phyloP scores from a whole-genome alignment of 768 basidiomycete genomes.

The Sporobolomyces phaffii region DNA sequence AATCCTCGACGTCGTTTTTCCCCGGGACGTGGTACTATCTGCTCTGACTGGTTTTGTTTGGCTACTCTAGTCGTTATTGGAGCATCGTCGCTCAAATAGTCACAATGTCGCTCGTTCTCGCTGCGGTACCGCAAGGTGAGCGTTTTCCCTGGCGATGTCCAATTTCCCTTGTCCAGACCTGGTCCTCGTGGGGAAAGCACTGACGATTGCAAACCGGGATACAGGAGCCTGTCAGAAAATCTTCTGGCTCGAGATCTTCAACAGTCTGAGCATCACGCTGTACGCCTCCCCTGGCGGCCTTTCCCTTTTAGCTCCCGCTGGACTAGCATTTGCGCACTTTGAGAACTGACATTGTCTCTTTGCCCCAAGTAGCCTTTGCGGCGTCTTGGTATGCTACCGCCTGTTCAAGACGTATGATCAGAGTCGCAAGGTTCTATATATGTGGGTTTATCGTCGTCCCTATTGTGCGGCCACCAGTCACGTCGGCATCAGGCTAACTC shows the following conservation, averaged over 20 bases:
- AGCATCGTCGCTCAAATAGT: neutral
- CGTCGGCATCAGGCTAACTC: too few relatives aligned
- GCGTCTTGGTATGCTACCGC: neutral
- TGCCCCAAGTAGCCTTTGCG: neutral
- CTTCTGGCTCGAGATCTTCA: conserved; percentile 6
- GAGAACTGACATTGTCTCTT: neutral
- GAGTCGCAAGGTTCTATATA: neutral
- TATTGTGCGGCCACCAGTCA: too few relatives aligned
- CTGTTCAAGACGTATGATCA: neutral
- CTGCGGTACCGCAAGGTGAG: neutral
- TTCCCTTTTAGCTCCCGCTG: neutral
- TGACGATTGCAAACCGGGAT: too few relatives aligned
- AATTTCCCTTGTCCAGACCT: neutral
- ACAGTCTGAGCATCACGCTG: neutral
- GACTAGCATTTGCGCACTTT: neutral
- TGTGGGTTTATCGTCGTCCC: neutral
- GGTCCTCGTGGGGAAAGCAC: too few relatives aligned
- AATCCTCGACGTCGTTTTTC: too few relatives aligned
- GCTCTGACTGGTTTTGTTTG: too few relatives aligned
- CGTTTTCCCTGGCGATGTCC: too few relatives aligned
- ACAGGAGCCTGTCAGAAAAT: neutral
- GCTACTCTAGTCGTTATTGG: conserved; percentile 2
- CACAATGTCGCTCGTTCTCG: neutral
- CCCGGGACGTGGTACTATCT: too few relatives aligned
- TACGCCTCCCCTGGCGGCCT: neutral